These are phyloP conservation scores for Drechslerella stenobrocha DNA, from an alignment of 2,329 filamentous ascomycete genomes.

Conservation along the genomic window DNA sequence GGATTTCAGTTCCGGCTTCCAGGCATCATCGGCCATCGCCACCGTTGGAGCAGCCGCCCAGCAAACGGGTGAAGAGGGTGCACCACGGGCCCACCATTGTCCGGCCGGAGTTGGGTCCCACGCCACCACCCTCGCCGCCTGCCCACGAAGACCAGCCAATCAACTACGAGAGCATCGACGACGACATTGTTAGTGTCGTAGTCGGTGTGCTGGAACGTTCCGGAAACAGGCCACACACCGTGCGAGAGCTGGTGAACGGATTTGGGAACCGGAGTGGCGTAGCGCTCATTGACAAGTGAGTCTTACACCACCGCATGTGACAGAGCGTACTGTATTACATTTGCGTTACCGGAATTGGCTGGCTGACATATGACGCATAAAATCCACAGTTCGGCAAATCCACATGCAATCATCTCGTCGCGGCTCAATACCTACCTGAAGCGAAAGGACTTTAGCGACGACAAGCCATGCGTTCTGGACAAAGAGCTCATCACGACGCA, in stretches of 20 bases:
- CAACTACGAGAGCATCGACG: constrained; percentile 81
- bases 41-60: constrained; percentile 64
- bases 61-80: constrained; percentile 60
- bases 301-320: constrained; percentile 53
- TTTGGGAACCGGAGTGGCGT: constrained; percentile 43
- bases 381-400: constrained; percentile 81
- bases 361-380: constrained; percentile 53
- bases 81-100: constrained; percentile 54
- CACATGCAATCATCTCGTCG: constrained; percentile 91
- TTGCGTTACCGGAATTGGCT: too few relatives aligned
- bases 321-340: too few relatives aligned
- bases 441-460: constrained; percentile 72
- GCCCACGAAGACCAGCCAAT: constrained; percentile 58
- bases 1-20: constrained; percentile 76
- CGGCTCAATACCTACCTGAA: constrained; percentile 87
- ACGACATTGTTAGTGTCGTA: constrained; percentile 91
- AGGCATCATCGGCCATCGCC: constrained; percentile 64
- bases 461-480: constrained; percentile 80
- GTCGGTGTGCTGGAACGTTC: constrained; percentile 86
- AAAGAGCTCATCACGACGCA: constrained; percentile 93
- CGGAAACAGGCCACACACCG: constrained; percentile 86
- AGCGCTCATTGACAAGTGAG: constrained; percentile 80
- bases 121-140: constrained; percentile 75
- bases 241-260: constrained; percentile 77
- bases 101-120: constrained; percentile 62